phyloP scores from a whole-genome alignment of 441 rosid species.

The Adansonia rubrostipa region DNA sequence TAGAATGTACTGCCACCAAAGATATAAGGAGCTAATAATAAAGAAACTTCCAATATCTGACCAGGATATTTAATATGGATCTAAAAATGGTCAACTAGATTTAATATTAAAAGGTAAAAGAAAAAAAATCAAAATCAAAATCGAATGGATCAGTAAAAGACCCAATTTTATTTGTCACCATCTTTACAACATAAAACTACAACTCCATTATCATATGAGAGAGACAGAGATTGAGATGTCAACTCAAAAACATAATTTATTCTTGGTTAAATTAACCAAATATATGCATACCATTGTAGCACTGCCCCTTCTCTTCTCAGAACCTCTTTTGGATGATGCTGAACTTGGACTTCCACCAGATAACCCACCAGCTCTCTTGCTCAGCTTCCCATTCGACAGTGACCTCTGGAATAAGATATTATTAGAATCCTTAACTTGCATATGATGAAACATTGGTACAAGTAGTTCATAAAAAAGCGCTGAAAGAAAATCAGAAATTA shows the following conservation, averaged over 20 bases:
- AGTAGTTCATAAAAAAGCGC: not conserved
- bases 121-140: not conserved
- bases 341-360: conserved; percentile 54
- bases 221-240: not conserved
- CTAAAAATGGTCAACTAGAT: conserved; percentile 9
- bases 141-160: not conserved
- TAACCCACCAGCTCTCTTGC: conserved; percentile 53
- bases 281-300: conserved; percentile 51
- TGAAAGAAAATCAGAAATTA: not conserved
- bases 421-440: conserved; percentile 13
- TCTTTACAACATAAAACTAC: not conserved
- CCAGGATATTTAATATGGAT: conserved; percentile 2
- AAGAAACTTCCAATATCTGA: not conserved
- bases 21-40: conserved; percentile 25
- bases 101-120: not conserved
- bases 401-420: conserved; percentile 49
- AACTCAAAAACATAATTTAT: not conserved
- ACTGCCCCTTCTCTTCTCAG: conserved; percentile 63
- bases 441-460: not conserved
- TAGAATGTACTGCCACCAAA: conserved; percentile 58
- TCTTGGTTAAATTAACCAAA: conserved; percentile 3
- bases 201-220: not conserved
- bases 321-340: conserved; percentile 56
- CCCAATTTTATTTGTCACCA: not conserved
- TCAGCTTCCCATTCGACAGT: conserved; percentile 53